A percentile compares a stretch with the other conserved stretches of the same genome.
Conservation (phyloP, 225 moss, liverwort and hornwort species). For the Straminergon stramineum region DNA sequence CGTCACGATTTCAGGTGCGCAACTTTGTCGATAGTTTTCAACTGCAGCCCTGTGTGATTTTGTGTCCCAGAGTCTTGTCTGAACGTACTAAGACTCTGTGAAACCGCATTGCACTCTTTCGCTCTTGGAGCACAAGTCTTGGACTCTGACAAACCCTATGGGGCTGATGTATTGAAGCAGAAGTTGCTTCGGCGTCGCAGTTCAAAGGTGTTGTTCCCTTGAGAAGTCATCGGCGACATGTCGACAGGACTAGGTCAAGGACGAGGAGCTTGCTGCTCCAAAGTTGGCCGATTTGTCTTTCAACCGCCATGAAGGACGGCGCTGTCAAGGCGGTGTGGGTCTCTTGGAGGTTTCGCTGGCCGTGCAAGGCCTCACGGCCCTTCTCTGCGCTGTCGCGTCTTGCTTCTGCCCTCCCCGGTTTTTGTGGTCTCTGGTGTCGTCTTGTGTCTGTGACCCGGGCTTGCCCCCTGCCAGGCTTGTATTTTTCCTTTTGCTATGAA, state of each 20-base stretch:
- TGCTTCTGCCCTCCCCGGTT: too few relatives aligned
- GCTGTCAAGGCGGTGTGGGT: too few relatives aligned
- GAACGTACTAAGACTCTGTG: not conserved
- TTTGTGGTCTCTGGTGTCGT: too few relatives aligned
- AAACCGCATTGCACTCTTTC: too few relatives aligned
- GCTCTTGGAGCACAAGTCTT: not conserved
- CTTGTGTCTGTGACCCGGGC: too few relatives aligned
- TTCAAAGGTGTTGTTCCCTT: not conserved
- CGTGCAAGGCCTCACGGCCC: too few relatives aligned
- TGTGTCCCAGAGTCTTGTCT: not conserved
- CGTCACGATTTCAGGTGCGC: not conserved
- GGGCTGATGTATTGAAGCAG: not conserved
- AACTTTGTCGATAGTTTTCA: not conserved
- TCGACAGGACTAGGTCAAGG: not conserved
- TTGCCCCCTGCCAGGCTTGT: too few relatives aligned
- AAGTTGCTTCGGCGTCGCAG: not conserved
- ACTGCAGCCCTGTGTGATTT: too few relatives aligned
- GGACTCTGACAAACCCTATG: not conserved
- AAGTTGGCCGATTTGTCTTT: not conserved
- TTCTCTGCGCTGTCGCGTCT: too few relatives aligned
- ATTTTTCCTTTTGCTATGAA: too few relatives aligned
- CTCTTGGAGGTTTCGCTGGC: too few relatives aligned
- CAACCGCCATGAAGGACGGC: too few relatives aligned
- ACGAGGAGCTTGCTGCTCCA: not conserved
- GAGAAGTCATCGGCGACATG: not conserved